A percentile compares a stretch with the other conserved stretches of the same genome.
phyloP scores from a whole-genome alignment of 345 rosid species.

The Durio zibethinus region DNA sequence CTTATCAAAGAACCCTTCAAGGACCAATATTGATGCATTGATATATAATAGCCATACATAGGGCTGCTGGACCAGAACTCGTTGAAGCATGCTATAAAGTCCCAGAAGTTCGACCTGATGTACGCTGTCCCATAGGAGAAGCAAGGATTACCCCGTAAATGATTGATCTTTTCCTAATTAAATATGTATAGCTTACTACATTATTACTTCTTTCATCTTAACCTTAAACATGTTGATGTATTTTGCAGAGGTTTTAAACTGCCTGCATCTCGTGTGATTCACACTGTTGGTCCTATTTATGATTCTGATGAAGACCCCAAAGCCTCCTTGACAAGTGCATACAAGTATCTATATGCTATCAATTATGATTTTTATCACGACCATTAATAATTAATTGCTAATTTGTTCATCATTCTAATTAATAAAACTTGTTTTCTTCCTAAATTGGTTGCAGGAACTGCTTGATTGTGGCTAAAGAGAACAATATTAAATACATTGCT shows the following conservation, averaged over 20 bases:
- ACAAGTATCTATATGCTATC: slow-evolving; percentile 40
- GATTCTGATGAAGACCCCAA: slow-evolving; percentile 44
- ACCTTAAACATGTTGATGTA: neutral
- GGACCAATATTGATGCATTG: neutral
- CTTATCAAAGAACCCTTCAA: neutral
- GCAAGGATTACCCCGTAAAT: slow-evolving; percentile 77
- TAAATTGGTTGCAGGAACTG: slow-evolving; percentile 52
- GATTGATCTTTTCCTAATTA: neutral
- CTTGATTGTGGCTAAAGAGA: slow-evolving; percentile 63
- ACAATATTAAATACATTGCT: slow-evolving; percentile 65
- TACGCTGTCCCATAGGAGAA: slow-evolving; percentile 83
- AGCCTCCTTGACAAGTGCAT: slow-evolving; percentile 52
- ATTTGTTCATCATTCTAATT: neutral
- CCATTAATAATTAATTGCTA: neutral
- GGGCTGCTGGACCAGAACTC: slow-evolving; percentile 80
- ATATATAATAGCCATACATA: slow-evolving; percentile 53
- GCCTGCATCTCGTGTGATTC: slow-evolving; percentile 72
- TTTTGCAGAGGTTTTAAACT: slow-evolving; percentile 68
- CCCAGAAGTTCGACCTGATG: slow-evolving; percentile 60
- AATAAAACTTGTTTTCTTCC: neutral
- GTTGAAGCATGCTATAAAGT: slow-evolving; percentile 59
- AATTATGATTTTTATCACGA: neutral
- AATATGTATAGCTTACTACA: neutral
- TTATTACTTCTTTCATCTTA: neutral
- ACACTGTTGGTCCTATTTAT: slow-evolving; percentile 83